Percentiles rank a stretch among this genome's conserved stretches.
Evolutionary conservation across 108 stramenopile genomes (phyloP).

Genomic region (Phaeodactylum tricornutum): DNA sequence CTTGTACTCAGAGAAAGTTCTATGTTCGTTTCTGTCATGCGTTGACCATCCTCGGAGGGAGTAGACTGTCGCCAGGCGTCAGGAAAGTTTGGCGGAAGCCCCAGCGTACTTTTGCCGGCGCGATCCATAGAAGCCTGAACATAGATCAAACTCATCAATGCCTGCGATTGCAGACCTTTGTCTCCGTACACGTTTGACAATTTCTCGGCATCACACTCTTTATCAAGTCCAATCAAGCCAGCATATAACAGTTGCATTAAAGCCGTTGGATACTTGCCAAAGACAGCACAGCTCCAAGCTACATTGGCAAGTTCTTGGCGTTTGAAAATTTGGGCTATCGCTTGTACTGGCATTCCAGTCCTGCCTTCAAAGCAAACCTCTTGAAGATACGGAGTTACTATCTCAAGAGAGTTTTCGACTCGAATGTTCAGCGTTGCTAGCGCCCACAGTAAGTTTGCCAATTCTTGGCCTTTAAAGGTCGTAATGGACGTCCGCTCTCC

Average conservation of each 20-base stretch:
- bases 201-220: conserved; percentile 23
- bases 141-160: conserved; percentile 33
- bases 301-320: conserved; percentile 72
- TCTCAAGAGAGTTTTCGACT: conserved; percentile 28
- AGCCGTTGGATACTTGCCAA: conserved; percentile 41
- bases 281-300: conserved; percentile 53
- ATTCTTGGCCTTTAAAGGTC: conserved; percentile 57
- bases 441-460: conserved; percentile 70
- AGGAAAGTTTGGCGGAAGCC: conserved; percentile 54
- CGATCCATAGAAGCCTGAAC: conserved; percentile 54
- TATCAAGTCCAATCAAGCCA: conserved; percentile 50
- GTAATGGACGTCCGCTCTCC: conserved; percentile 4
- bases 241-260: conserved; percentile 45
- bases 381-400: conserved; percentile 27
- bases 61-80: conserved; percentile 37
- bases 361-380: no score
- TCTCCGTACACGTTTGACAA: conserved; percentile 17
- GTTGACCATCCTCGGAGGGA: conserved; percentile 14
- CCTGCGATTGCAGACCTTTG: conserved; percentile 22
- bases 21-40: conserved; percentile 1
- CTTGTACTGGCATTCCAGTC: no score
- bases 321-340: conserved; percentile 45
- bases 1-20: conserved; percentile 39
- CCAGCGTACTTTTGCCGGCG: conserved; percentile 28
- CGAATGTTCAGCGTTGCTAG: conserved; percentile 56